phyloP scores from a whole-genome alignment of 2,329 filamentous ascomycete species.

The Dendrostoma leiphaemia region DNA sequence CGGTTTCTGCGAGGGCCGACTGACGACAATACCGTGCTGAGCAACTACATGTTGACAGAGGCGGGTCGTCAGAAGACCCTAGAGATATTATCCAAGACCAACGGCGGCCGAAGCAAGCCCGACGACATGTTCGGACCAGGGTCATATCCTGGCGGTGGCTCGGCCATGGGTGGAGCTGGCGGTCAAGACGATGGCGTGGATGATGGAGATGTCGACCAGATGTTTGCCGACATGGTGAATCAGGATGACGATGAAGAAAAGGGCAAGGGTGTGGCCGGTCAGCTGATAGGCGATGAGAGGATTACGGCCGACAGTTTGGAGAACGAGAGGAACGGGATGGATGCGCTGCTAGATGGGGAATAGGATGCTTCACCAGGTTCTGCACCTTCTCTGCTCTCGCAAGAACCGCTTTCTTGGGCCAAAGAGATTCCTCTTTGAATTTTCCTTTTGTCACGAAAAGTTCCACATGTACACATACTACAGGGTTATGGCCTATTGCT shows the following conservation, averaged over 20 bases:
- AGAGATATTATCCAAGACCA: constrained; percentile 50
- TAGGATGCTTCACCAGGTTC: constrained; percentile 23
- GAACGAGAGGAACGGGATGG: constrained; percentile 45
- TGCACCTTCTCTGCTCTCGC: too few species aligned
- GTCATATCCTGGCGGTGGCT: constrained; percentile 36
- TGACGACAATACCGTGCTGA: constrained; percentile 39
- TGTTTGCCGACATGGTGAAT: constrained; percentile 57
- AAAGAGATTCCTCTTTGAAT: neutral
- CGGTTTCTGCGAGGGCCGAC: constrained; percentile 44
- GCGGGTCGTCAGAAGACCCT: constrained; percentile 49
- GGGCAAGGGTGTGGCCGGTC: constrained; percentile 25
- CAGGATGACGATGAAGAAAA: constrained; percentile 48
- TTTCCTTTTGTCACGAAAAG: too few species aligned
- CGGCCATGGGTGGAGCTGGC: neutral
- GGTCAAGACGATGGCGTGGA: constrained; percentile 34
- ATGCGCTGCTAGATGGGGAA: constrained; percentile 43
- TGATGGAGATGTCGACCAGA: constrained; percentile 49
- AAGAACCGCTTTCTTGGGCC: neutral
- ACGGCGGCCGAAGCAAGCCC: constrained; percentile 47
- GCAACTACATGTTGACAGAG: constrained; percentile 39
- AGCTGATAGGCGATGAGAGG: constrained; percentile 5
- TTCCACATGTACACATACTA: neutral
- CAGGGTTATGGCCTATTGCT: neutral
- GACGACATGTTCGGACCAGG: constrained; percentile 50
- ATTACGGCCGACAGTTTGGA: constrained; percentile 43